Percentiles rank a stretch among this genome's conserved stretches.
These are phyloP conservation scores for Leptodermis oblonga DNA, from an alignment of 257 asterid genomes.

Conservation along the genomic window DNA sequence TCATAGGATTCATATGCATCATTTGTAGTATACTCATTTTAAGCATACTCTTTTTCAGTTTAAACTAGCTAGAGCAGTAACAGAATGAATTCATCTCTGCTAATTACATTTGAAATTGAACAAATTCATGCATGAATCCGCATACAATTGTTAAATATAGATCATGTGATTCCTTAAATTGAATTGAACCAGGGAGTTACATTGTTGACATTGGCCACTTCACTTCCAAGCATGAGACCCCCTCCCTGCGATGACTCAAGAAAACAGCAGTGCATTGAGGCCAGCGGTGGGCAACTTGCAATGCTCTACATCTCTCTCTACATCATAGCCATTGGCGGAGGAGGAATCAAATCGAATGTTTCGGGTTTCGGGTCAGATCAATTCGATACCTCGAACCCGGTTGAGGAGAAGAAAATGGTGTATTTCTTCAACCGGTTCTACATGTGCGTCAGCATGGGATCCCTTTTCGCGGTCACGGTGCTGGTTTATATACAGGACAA, in stretches of 20 bases:
- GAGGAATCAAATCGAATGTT: conserved; percentile 84
- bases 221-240: conserved; percentile 68
- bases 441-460: conserved; percentile 77
- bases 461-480: conserved; percentile 73
- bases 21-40: too few species aligned
- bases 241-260: conserved; percentile 53
- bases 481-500: conserved; percentile 79
- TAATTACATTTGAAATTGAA: too few species aligned
- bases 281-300: conserved; percentile 48
- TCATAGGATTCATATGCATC: too few species aligned
- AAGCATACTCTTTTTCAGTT: too few species aligned
- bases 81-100: too few species aligned
- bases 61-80: too few species aligned
- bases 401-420: conserved; percentile 61
- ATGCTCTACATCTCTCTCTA: conserved; percentile 71
- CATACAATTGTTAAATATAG: too few species aligned
- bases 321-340: conserved; percentile 79
- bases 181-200: conserved; percentile 61
- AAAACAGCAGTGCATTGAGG: conserved; percentile 45
- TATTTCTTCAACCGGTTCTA: conserved; percentile 81
- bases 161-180: too few species aligned
- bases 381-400: conserved; percentile 56
- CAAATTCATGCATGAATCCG: too few species aligned
- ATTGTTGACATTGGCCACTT: conserved; percentile 60
- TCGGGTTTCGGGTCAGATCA: conserved; percentile 92